These are phyloP conservation scores for Asterochloris sp. DNA, from an alignment of 139 green algal species.

Conservation along the genomic window DNA sequence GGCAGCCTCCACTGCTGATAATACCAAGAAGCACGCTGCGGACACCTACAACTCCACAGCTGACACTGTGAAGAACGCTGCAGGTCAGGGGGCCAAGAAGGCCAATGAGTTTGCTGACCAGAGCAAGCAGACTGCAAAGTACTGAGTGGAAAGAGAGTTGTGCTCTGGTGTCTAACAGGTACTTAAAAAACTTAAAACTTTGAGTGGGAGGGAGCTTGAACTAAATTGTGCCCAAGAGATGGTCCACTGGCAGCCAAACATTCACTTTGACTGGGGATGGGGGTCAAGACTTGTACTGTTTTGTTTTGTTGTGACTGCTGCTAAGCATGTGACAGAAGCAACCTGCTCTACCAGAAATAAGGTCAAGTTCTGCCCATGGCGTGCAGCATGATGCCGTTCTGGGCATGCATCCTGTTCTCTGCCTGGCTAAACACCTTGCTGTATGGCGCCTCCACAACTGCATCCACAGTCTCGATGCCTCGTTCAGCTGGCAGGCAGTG, in stretches of 20 bases:
- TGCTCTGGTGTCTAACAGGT: no score
- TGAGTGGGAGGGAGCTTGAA: neutral
- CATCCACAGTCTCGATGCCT: constrained; percentile 87
- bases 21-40: no score
- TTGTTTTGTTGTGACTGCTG: neutral
- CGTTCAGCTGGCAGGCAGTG: constrained; percentile 97
- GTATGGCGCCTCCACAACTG: constrained; percentile 85
- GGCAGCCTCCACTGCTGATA: no score
- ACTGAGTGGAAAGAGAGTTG: no score
- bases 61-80: no score
- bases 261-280: neutral
- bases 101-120: no score
- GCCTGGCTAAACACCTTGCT: constrained; percentile 83
- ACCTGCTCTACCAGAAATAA: neutral
- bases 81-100: no score
- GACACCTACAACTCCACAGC: no score
- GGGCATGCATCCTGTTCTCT: constrained; percentile 96
- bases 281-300: neutral
- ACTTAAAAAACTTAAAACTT: neutral
- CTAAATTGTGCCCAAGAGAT: neutral
- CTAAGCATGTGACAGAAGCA: neutral
- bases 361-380: constrained; percentile 15
- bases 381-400: constrained; percentile 91
- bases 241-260: neutral
- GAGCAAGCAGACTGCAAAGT: no score